Evolutionary conservation across 805 yeast species (phyloP).

Genomic region (Hanseniaspora lachancei): DNA sequence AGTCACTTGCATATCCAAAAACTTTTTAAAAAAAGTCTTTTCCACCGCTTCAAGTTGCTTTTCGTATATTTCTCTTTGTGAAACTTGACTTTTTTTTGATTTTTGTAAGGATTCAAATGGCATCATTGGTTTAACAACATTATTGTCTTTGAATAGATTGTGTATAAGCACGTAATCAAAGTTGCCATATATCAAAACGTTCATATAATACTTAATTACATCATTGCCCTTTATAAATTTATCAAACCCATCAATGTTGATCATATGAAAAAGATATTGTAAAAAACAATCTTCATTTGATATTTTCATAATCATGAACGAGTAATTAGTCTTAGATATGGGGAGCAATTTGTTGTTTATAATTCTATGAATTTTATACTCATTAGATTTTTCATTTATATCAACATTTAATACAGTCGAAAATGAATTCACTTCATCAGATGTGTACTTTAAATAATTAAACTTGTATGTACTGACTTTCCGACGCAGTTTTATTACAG

Average conservation of each 20-base stretch:
- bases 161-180: neutral
- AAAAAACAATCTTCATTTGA: neutral
- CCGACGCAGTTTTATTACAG: neutral
- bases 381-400: neutral
- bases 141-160: neutral
- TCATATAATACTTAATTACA: neutral
- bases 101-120: neutral
- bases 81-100: neutral
- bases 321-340: neutral
- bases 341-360: neutral
- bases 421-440: neutral
- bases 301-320: neutral
- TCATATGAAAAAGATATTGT: neutral
- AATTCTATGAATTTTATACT: neutral
- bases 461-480: slow-evolving; percentile 1
- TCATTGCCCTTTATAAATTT: neutral
- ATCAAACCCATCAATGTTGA: neutral
- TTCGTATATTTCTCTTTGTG: neutral
- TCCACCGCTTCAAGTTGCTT: neutral
- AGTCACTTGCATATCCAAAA: neutral
- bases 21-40: neutral
- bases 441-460: neutral
- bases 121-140: neutral
- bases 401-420: neutral
- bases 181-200: neutral